Conservation (phyloP, 257 asterid genomes). For the Solanum arcanum region DNA sequence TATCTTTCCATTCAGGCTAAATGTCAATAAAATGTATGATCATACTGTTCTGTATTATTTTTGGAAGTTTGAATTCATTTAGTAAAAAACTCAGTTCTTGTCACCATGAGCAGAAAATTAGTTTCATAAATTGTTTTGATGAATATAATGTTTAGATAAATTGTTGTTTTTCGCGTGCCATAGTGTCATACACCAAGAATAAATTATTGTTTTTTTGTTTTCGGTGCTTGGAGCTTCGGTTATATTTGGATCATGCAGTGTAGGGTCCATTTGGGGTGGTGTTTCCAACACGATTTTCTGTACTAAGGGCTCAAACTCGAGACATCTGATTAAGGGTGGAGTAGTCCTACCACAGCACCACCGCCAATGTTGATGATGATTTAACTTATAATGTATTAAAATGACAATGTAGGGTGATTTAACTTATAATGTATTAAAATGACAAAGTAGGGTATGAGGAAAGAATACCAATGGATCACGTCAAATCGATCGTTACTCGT, state of each 20-base stretch:
- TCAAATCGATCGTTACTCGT: neutral
- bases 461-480: neutral
- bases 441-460: neutral
- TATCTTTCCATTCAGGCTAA: neutral
- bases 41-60: neutral
- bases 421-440: neutral
- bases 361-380: neutral
- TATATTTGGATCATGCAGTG: neutral
- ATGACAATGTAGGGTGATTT: too few species aligned
- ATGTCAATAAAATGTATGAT: neutral
- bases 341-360: neutral
- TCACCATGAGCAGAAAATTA: neutral
- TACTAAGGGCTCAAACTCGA: neutral
- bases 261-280: neutral
- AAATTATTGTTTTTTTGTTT: too few species aligned
- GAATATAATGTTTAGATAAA: neutral
- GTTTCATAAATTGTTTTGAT: neutral
- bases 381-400: neutral
- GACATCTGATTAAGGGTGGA: neutral
- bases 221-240: neutral
- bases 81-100: neutral
- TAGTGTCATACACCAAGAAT: neutral
- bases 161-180: neutral
- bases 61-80: neutral
- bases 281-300: neutral